Evolutionary conservation across 148 eudicot species (phyloP), one percentile per base, ranked within the genome.

Genomic region (Tetragonia tetragonoides): DNA sequence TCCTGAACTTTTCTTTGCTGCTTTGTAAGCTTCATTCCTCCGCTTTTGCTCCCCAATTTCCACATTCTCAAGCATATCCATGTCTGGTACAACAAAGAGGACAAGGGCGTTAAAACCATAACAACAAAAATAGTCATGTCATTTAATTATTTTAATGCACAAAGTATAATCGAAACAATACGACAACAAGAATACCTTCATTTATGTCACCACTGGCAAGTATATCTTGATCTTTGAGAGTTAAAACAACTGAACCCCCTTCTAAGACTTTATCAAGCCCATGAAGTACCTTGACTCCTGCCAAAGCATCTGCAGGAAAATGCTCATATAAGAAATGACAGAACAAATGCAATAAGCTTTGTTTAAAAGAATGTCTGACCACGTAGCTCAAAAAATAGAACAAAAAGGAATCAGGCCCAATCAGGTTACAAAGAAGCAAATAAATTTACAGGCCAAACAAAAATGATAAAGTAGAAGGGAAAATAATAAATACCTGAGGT

Each of bases 181-280:
- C 62, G 39, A 71, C 10, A 57, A 64, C 6, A 64, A 69, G 75
- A 11, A 81, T 85, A 91, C 96, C 96, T 87, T 95, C 81, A 85
- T 95, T 95, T 44, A 95, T 61, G 68, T 90, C 97, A 73, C 94
- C 99, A 88, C 86, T 87, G 28, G 93, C 99, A 73, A 95, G 92
- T 82, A 95, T 95, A 67, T 89, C 87, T 87, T 93, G 97, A 88
- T 95, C 99, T 87, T 93, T 95, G 60, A 95, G 94, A 2, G 99
- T 95, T 85, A 93, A 91, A 70, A 95, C 94, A 83, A 95, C 97
- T 51, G 99, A 91, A 61, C 99, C 99, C 72, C 99, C 99, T 90
- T 90, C 97, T 72, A 91, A 77, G 65, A 95, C 97, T 88, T 95
- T 95, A 83, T 95, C 97, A 82, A 95, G 81, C 65, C 99, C 99